Percentiles rank a stretch among this genome's conserved stretches.
phyloP scores from a whole-genome alignment of 2,329 filamentous ascomycete genomes.

The Xylaria digitata region DNA sequence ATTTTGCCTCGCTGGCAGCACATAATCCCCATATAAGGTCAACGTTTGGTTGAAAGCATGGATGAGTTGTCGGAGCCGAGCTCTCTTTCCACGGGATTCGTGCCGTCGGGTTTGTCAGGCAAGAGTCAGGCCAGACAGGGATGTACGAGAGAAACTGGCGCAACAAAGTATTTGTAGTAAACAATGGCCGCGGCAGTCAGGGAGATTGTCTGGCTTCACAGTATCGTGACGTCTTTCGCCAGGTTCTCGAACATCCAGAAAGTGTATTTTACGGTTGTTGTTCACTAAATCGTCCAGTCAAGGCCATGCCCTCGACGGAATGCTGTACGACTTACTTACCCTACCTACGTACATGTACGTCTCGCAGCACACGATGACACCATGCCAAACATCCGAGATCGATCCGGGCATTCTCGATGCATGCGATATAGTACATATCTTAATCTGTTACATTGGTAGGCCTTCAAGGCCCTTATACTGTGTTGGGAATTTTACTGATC shows the following conservation, averaged over 20 bases:
- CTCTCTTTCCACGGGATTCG: constrained; percentile 22
- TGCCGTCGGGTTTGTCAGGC: constrained; percentile 19
- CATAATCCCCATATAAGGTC: constrained; percentile 28
- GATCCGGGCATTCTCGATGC: constrained; percentile 25
- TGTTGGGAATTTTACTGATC: constrained; percentile 10
- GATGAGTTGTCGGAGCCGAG: constrained; percentile 31
- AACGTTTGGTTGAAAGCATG: constrained; percentile 28
- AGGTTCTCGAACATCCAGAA: constrained; percentile 21
- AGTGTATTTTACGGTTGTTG: constrained; percentile 29
- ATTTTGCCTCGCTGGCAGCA: constrained; percentile 35
- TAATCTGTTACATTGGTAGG: constrained; percentile 26
- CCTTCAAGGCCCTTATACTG: background rate
- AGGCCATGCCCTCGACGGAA: constrained; percentile 22
- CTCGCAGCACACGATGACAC: constrained; percentile 24
- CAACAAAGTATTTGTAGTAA: constrained; percentile 34
- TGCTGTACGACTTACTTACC: constrained; percentile 33
- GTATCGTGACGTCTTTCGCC: constrained; percentile 16
- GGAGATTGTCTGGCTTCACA: constrained; percentile 12
- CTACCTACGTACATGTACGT: constrained; percentile 24
- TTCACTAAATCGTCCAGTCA: constrained; percentile 15
- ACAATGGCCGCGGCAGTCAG: constrained; percentile 23
- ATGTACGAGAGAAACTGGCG: constrained; percentile 11
- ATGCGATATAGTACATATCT: constrained; percentile 15
- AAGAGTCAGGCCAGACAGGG: constrained; percentile 11
- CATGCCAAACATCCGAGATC: constrained; percentile 31